Conservation (phyloP, 2,329 filamentous ascomycete species). For the Penicillium hordei region DNA sequence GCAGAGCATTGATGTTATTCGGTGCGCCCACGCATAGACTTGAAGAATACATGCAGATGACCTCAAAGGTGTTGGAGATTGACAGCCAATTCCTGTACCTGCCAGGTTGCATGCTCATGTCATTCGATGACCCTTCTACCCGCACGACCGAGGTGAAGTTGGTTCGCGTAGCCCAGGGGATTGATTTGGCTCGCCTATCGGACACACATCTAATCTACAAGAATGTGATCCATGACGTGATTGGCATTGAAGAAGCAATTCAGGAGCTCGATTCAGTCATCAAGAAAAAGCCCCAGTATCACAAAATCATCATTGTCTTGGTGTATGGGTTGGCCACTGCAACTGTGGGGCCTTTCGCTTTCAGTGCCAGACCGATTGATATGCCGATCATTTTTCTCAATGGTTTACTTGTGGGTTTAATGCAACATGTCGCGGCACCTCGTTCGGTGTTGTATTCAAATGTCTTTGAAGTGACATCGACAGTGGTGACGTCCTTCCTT, state of each 20-base stretch:
- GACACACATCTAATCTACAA: conserved; percentile 49
- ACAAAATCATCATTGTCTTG: conserved; percentile 55
- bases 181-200: conserved; percentile 44
- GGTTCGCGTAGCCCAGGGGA: conserved; percentile 39
- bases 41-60: conserved; percentile 87
- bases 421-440: conserved; percentile 74
- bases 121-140: conserved; percentile 59
- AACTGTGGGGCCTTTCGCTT: conserved; percentile 75
- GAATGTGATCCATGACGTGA: conserved; percentile 46
- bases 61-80: conserved; percentile 78
- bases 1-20: conserved; percentile 80
- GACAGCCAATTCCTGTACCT: conserved; percentile 87
- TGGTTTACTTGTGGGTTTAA: conserved; percentile 67
- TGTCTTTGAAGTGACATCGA: conserved; percentile 63
- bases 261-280: conserved; percentile 54
- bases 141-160: conserved; percentile 47
- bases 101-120: conserved; percentile 53
- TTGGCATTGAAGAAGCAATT: conserved; percentile 45
- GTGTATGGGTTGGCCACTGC: conserved; percentile 74
- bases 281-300: conserved; percentile 55
- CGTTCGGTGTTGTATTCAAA: conserved; percentile 67
- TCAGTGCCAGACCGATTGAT: conserved; percentile 72
- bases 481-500: conserved; percentile 65
- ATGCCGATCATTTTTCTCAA: conserved; percentile 73
- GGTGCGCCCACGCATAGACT: conserved; percentile 90